phyloP scores from a whole-genome alignment of 306 rosid genomes.

The Trifolium subterraneum region DNA sequence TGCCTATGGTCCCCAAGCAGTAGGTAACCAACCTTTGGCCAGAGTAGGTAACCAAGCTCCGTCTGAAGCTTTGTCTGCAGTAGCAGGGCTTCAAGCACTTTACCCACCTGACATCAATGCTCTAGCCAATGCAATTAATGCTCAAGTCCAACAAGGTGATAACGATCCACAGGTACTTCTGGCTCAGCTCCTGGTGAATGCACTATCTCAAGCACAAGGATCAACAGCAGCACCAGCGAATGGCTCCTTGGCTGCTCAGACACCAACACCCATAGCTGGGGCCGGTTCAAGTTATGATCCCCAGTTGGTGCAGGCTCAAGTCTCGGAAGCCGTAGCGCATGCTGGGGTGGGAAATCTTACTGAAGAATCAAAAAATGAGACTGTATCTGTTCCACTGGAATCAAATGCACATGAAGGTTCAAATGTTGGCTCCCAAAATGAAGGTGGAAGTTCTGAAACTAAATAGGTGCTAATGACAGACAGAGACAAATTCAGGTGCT shows the following conservation, averaged over 20 bases:
- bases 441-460: conserved; percentile 40
- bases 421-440: conserved; percentile 33
- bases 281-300: conserved; percentile 38
- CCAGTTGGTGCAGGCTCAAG: conserved; percentile 29
- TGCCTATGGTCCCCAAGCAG: conserved; percentile 55
- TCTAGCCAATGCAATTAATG: conserved; percentile 49
- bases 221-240: conserved; percentile 34
- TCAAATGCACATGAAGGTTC: conserved; percentile 30
- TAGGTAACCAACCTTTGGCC: conserved; percentile 52
- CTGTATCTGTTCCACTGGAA: conserved; percentile 6
- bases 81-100: conserved; percentile 56
- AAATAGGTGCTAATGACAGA: conserved; percentile 20
- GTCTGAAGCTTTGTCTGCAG: conserved; percentile 34
- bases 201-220: conserved; percentile 58
- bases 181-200: conserved; percentile 71
- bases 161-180: conserved; percentile 75
- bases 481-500: conserved; percentile 29
- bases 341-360: conserved; percentile 22
- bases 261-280: conserved; percentile 10
- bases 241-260: conserved; percentile 36
- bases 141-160: conserved; percentile 63
- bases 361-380: conserved; percentile 31
- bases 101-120: conserved; percentile 57
- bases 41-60: conserved; percentile 19
- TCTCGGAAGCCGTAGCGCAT: conserved; percentile 9